Conservation (phyloP, 1,284 basidiomycete species). For the Boletus subluridellus region DNA sequence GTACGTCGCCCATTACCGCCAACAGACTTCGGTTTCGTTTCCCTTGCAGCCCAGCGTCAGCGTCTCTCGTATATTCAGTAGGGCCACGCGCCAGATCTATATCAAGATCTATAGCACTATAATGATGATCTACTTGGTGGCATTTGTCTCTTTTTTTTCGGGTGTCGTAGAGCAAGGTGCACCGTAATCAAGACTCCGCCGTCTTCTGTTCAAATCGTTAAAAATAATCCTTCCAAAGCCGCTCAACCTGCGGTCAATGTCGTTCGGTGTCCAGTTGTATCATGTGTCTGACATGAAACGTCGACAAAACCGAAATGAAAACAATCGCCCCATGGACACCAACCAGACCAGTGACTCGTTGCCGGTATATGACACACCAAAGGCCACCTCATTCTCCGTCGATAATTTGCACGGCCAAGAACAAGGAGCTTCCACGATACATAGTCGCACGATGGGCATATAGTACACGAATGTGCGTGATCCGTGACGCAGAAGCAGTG, state of each 20-base stretch:
- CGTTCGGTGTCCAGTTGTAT: not conserved
- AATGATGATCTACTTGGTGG: not conserved
- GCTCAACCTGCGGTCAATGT: not conserved
- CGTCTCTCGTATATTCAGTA: not conserved
- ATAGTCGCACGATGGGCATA: no score
- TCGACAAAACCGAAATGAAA: not conserved
- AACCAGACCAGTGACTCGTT: not conserved
- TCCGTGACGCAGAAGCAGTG: no score
- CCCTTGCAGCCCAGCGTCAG: not conserved
- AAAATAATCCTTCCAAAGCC: not conserved
- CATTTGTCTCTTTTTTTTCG: not conserved
- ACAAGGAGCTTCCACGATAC: no score
- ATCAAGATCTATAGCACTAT: no score
- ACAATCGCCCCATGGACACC: not conserved
- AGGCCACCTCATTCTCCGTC: no score
- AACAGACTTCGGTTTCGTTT: not conserved
- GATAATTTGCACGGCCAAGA: no score
- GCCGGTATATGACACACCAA: no score
- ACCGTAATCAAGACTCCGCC: not conserved
- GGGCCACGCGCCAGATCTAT: no score
- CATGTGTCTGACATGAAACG: not conserved
- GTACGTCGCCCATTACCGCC: not conserved
- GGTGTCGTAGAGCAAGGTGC: not conserved
- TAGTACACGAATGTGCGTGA: no score
- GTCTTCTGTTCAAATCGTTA: not conserved